Evolutionary conservation across 345 rosid genomes (phyloP).

Genomic region (Odontarrhena argentea): DNA sequence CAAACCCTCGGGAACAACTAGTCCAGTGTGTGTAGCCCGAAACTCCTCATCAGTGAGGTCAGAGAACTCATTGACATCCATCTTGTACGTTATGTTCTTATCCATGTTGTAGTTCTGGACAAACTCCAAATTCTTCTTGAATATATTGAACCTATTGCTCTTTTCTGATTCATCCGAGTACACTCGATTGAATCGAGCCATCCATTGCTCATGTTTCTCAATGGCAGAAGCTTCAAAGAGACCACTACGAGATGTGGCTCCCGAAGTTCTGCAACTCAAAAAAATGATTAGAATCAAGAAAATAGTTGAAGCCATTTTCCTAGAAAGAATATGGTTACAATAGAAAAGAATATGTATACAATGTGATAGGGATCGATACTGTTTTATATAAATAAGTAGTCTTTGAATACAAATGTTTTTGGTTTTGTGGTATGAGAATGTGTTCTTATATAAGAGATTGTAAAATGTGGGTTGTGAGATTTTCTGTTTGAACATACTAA

Average conservation of each 20-base stretch:
- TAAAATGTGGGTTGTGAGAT: conserved; percentile 3
- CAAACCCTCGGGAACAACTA: conserved; percentile 4
- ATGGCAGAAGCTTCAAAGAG: conserved; percentile 40
- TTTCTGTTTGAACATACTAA: conserved; percentile 8
- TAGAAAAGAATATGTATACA: too few relatives aligned
- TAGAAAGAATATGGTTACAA: neutral
- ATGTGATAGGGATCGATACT: too few relatives aligned
- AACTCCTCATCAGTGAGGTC: conserved; percentile 59
- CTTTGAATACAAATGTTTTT: neutral
- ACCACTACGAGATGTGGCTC: conserved; percentile 27
- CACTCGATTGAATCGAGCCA: conserved; percentile 39
- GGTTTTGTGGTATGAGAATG: neutral
- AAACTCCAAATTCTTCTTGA: conserved; percentile 49
- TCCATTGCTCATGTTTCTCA: conserved; percentile 51
- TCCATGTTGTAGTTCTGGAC: conserved; percentile 46
- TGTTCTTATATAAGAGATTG: conserved; percentile 27
- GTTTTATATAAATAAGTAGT: neutral
- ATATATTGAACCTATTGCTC: conserved; percentile 41
- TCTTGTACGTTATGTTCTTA: conserved; percentile 30
- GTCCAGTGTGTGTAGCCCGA: conserved; percentile 40
- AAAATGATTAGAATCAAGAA: conserved; percentile 27
- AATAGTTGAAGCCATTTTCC: conserved; percentile 17
- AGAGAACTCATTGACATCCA: conserved; percentile 53
- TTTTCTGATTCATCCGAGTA: conserved; percentile 43
- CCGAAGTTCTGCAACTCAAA: conserved; percentile 4